These are phyloP conservation scores for Diutina ranongensis DNA, from an alignment of 1,139 yeast genomes.

Conservation along the genomic window DNA sequence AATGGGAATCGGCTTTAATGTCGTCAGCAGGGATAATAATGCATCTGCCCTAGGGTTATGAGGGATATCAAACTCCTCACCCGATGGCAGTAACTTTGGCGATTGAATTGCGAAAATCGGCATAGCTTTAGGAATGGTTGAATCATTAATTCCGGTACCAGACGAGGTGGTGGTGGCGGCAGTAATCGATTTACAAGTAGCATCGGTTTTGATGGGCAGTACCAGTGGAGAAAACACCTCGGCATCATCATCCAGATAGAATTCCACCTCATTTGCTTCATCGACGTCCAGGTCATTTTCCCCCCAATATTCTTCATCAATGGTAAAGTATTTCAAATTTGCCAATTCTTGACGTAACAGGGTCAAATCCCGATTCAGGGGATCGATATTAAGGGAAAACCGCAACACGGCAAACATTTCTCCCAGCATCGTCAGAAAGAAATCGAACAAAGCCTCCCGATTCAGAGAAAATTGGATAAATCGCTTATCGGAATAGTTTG, in stretches of 20 bases:
- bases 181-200: not conserved
- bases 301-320: constrained; percentile 61
- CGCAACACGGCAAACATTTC: constrained; percentile 80
- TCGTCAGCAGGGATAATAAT: constrained; percentile 27
- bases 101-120: not conserved
- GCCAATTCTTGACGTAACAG: constrained; percentile 49
- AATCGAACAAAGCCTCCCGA: constrained; percentile 85
- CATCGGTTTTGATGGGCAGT: not conserved
- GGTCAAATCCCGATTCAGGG: constrained; percentile 63
- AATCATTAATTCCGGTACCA: not conserved
- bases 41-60: constrained; percentile 38
- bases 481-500: constrained; percentile 74
- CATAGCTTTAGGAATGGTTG: not conserved
- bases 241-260: constrained; percentile 15
- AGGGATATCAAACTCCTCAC: constrained; percentile 14
- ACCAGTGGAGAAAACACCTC: constrained; percentile 8
- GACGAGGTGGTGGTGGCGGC: not conserved
- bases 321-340: constrained; percentile 59
- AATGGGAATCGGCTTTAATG: constrained; percentile 35
- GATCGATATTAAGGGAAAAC: constrained; percentile 73
- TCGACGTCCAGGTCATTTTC: constrained; percentile 32
- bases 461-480: constrained; percentile 80
- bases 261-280: constrained; percentile 21
- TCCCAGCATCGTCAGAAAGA: constrained; percentile 79
- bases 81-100: not conserved